Conservation (phyloP, 2,329 filamentous ascomycete species). For the Colletotrichum echinochloae region DNA sequence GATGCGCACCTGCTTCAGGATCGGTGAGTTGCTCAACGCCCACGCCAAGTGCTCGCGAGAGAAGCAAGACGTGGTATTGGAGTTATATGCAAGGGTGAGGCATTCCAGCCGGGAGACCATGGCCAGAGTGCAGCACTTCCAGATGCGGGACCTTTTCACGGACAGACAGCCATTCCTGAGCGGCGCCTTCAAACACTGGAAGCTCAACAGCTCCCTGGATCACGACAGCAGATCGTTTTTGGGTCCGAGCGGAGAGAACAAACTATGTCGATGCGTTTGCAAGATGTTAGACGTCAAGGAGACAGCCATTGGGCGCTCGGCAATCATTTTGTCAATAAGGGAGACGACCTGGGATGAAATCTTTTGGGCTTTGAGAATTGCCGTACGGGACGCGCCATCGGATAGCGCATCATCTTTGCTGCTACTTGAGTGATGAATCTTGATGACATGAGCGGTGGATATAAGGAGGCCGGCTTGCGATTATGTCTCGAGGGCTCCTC, state of each 20-base stretch:
- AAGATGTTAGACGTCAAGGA: conserved; percentile 9
- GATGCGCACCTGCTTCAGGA: conserved; percentile 72
- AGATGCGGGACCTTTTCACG: conserved; percentile 73
- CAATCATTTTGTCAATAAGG: conserved; percentile 32
- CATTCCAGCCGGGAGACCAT: conserved; percentile 66
- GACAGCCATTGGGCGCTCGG: conserved; percentile 17
- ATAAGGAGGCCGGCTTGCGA: not conserved
- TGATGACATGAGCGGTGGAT: not conserved
- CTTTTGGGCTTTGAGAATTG: conserved; percentile 15
- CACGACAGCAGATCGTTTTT: conserved; percentile 15
- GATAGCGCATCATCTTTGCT: not conserved
- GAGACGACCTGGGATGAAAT: conserved; percentile 39
- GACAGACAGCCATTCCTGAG: conserved; percentile 63
- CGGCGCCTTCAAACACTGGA: conserved; percentile 30
- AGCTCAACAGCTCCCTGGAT: conserved; percentile 10
- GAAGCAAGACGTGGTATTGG: conserved; percentile 61
- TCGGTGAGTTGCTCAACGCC: conserved; percentile 69
- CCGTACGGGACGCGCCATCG: conserved; percentile 18
- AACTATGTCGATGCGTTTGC: conserved; percentile 39
- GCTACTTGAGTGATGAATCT: not conserved
- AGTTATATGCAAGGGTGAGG: conserved; percentile 72
- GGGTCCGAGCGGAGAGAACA: conserved; percentile 1
- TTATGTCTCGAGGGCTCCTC: not conserved
- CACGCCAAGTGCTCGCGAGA: conserved; percentile 50
- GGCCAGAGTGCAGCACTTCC: conserved; percentile 68